Evolutionary conservation across 768 basidiomycete species (phyloP).

Genomic region (Kondoa subrosea): DNA sequence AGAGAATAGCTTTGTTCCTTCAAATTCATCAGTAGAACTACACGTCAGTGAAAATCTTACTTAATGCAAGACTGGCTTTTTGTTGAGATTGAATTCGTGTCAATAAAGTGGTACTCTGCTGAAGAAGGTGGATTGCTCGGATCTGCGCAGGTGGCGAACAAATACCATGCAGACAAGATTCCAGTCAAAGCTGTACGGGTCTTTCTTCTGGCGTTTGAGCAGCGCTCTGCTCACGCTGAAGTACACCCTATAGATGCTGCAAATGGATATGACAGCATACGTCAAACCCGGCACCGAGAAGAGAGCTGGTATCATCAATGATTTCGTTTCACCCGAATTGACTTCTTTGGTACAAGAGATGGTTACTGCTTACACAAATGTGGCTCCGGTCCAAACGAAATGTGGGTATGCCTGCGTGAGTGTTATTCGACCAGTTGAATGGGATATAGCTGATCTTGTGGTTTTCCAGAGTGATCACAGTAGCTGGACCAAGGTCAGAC

Average conservation of each 20-base stretch:
- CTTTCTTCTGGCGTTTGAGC: background rate
- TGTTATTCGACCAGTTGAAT: no score
- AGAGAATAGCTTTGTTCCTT: conserved; percentile 29
- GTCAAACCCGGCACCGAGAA: conserved; percentile 27
- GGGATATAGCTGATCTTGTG: no score
- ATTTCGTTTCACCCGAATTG: conserved; percentile 23
- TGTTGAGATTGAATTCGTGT: background rate
- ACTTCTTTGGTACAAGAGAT: conserved; percentile 25
- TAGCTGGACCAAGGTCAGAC: no score
- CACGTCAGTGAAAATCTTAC: conserved; percentile 28
- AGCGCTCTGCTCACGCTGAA: background rate
- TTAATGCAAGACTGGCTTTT: no score
- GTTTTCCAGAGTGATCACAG: no score
- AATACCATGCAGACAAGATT: conserved; percentile 11
- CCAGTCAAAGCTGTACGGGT: background rate
- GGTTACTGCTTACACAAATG: conserved; percentile 25
- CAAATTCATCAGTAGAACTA: conserved; percentile 32
- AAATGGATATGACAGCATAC: conserved; percentile 33
- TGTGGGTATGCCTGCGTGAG: conserved; percentile 30
- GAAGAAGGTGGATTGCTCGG: conserved; percentile 33
- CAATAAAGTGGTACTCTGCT: conserved; percentile 28
- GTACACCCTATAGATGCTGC: conserved; percentile 13
- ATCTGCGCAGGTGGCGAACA: conserved; percentile 9
- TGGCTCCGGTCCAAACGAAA: conserved; percentile 21
- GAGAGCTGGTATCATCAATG: conserved; percentile 3